Percentiles rank a stretch among this genome's conserved stretches.
These are phyloP conservation scores for Pseudocercospora fijiensis DNA, from an alignment of 2,329 filamentous ascomycete species.

Conservation along the genomic window DNA sequence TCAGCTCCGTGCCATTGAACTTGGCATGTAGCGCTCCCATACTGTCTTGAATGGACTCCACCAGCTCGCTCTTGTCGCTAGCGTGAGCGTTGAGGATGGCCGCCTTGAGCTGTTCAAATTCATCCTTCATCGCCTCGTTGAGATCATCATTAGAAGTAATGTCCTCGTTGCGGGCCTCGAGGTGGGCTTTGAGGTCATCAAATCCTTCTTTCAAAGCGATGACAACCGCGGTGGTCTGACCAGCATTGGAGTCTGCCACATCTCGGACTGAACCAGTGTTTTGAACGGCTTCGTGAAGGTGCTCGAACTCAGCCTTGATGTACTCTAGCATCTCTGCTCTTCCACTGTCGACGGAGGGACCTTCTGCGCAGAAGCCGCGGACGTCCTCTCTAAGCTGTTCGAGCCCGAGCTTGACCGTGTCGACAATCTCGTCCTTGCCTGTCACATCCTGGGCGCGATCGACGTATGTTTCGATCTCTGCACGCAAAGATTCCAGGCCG, in stretches of 20 bases:
- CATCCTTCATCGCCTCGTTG: slow-evolving; percentile 72
- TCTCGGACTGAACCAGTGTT: slow-evolving; percentile 41
- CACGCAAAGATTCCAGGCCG: slow-evolving; percentile 75
- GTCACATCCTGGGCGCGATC: slow-evolving; percentile 67
- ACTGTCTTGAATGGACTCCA: slow-evolving; percentile 58
- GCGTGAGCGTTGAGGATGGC: slow-evolving; percentile 65
- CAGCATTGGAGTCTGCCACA: slow-evolving; percentile 24
- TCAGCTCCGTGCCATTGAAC: slow-evolving; percentile 41
- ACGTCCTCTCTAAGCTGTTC: slow-evolving; percentile 64
- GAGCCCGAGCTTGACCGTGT: slow-evolving; percentile 63
- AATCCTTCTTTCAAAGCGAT: slow-evolving; percentile 37
- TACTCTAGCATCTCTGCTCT: slow-evolving; percentile 51
- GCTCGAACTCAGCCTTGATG: slow-evolving; percentile 59
- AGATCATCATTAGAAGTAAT: slow-evolving; percentile 44
- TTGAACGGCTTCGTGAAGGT: slow-evolving; percentile 58
- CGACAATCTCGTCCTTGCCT: slow-evolving; percentile 75
- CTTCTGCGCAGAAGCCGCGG: slow-evolving; percentile 51
- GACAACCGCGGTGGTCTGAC: slow-evolving; percentile 34
- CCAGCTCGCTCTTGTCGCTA: slow-evolving; percentile 59
- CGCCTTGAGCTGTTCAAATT: slow-evolving; percentile 79
- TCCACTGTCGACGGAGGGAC: slow-evolving; percentile 44
- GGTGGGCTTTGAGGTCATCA: slow-evolving; percentile 34
- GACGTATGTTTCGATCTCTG: slow-evolving; percentile 78
- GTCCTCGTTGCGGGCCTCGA: slow-evolving; percentile 26
- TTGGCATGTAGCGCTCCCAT: slow-evolving; percentile 51